Base-by-base conservation (phyloP, 108 stramenopile species). In the Epipyxis sp. region DNA sequence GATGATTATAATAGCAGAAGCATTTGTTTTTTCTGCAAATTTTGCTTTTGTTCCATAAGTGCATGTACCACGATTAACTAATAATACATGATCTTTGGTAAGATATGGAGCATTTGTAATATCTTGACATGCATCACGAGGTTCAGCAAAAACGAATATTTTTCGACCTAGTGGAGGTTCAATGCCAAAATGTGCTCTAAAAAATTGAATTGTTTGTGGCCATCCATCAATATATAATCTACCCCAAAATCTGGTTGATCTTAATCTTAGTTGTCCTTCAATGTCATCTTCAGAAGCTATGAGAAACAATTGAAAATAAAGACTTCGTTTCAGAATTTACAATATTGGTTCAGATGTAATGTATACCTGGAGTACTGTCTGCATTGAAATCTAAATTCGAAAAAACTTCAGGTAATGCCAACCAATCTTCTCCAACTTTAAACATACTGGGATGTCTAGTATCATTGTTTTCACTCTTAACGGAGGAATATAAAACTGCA, bases 171-270 rank as follows among this genome's bases (percentile, higher is more conserved):
- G 0, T 16, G 72, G 72, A 20, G 83, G 76, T 25, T 76, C 67
- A 1, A 6, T 1, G 44, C 86, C 86, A 77, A 87, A 87, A 42
- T 87, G 84, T 16, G 82, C 84, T 13, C 86, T 58, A 39, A 87
- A 84, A 40, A 69, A 84, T 42, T 87, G 86, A 16, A 87, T 59
- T 32, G 76, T 69, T 29, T 58, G 43, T 32, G 83, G 84, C 20
- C 78, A 84, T 1, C 83, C 80, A 42, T 79, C 59, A n/a, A 84
- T 50, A 50, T 79, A 84, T 62, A 87, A 62, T 3, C 86, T 34
- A 1, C 86, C 86, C 86, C 86, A 87, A 40, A 69, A 69, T 1
- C 82, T 74, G 13, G 82, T 78, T 40, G 80, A 77, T 1, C 82
- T 61, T 27, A 83, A 78, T 65, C 76, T 69, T 6, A 81, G 79